Conservation (phyloP, 805 yeast genomes). For the Candida ovalis region DNA sequence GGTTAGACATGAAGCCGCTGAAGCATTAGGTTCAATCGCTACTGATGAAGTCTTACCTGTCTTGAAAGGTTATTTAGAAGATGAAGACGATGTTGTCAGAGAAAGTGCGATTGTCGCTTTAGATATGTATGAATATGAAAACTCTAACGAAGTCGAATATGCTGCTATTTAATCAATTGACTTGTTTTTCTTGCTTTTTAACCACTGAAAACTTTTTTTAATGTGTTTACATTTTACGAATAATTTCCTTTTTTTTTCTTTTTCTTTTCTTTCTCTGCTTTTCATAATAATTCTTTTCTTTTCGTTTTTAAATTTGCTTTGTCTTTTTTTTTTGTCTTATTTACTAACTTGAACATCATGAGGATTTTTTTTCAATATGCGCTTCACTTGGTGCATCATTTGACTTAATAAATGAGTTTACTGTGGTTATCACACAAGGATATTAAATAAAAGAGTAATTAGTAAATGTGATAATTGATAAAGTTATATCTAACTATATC, state of each 20-base stretch:
- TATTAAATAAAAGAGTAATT: not conserved
- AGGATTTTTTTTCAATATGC: not conserved
- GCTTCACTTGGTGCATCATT: not conserved
- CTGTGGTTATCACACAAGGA: not conserved
- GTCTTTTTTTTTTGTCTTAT: not conserved
- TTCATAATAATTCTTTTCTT: not conserved
- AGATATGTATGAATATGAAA: slow-evolving; percentile 97
- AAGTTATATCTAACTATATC: too few relatives aligned
- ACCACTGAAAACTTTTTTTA: not conserved
- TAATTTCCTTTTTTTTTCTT: not conserved
- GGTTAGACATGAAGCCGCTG: slow-evolving; percentile 99
- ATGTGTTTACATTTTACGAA: not conserved
- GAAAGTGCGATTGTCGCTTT: slow-evolving; percentile 96
- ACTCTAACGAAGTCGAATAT: slow-evolving; percentile 76
- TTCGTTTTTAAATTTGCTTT: not conserved
- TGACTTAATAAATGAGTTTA: not conserved
- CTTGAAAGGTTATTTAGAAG: slow-evolving; percentile 71
- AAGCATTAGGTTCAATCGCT: slow-evolving; percentile 95
- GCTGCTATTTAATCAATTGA: slow-evolving; percentile 33
- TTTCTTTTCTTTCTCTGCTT: not conserved
- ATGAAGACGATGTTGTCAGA: slow-evolving; percentile 85
- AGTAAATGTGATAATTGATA: not conserved
- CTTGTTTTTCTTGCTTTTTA: slow-evolving; percentile 1
- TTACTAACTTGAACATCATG: too few relatives aligned
- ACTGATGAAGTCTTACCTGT: slow-evolving; percentile 93